These are phyloP conservation scores for Apiospora kogelbergensis DNA, from an alignment of 2,329 filamentous ascomycete species.

Conservation along the genomic window DNA sequence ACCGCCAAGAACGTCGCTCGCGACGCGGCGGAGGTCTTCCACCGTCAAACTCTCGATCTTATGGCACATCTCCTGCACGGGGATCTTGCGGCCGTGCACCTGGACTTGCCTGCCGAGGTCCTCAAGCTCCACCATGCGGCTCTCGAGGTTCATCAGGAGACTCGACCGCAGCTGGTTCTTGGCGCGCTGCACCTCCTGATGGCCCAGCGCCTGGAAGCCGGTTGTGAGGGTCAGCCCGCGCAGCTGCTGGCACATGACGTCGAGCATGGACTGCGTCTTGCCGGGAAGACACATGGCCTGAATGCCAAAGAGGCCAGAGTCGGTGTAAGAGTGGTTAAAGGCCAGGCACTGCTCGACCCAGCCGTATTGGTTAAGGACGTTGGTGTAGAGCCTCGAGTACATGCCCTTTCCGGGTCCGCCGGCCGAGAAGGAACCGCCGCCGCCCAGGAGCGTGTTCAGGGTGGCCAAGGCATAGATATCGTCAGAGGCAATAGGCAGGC, in stretches of 20 bases:
- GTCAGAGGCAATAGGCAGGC: conserved; percentile 81
- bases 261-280: conserved; percentile 79
- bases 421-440: conserved; percentile 93
- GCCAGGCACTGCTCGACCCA: conserved; percentile 96
- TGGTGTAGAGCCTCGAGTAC: conserved; percentile 97
- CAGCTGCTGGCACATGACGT: conserved; percentile 92
- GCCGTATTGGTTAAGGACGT: conserved; percentile 94
- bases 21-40: conserved; percentile 78
- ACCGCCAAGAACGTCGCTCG: conserved; percentile 74
- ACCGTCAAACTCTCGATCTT: conserved; percentile 83
- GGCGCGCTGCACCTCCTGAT: conserved; percentile 80
- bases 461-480: conserved; percentile 97
- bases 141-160: conserved; percentile 96
- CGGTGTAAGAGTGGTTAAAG: conserved; percentile 97
- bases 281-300: conserved; percentile 80
- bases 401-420: conserved; percentile 98
- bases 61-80: conserved; percentile 88
- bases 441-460: conserved; percentile 91
- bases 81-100: conserved; percentile 90
- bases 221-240: conserved; percentile 73
- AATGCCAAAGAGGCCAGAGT: conserved; percentile 94
- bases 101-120: conserved; percentile 94
- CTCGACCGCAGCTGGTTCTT: conserved; percentile 95
- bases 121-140: conserved; percentile 94
- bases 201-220: conserved; percentile 70